Percentiles rank a stretch among this genome's conserved stretches.
Conservation (phyloP, 345 rosid species). For the Gynandropsis gynandra region DNA sequence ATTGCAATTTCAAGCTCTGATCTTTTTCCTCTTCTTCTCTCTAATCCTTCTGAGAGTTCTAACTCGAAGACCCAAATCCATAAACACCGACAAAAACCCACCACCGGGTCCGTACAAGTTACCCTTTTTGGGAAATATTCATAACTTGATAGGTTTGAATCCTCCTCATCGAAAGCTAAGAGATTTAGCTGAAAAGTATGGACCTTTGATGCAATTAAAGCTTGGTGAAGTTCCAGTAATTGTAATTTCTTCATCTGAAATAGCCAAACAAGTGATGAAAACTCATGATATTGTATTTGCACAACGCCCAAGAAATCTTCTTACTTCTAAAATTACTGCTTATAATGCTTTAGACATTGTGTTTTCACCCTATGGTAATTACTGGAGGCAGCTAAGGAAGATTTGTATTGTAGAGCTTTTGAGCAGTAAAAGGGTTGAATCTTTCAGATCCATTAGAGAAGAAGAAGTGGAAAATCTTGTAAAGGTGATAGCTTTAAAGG, state of each 20-base stretch:
- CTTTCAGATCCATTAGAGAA: constrained; percentile 26
- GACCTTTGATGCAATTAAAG: constrained; percentile 32
- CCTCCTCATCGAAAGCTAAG: constrained; percentile 36
- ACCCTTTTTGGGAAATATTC: constrained; percentile 31
- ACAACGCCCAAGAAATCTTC: constrained; percentile 21
- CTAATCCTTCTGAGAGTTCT: no score
- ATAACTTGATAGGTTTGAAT: constrained; percentile 20
- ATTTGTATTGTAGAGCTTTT: constrained; percentile 3
- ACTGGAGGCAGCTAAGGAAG: constrained; percentile 13
- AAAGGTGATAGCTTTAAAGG: constrained; percentile 7
- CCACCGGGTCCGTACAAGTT: constrained; percentile 30
- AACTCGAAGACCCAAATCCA: background rate
- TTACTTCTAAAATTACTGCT: background rate
- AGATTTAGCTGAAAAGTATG: constrained; percentile 24
- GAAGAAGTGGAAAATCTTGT: constrained; percentile 22
- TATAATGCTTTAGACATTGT: constrained; percentile 8
- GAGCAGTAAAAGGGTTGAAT: constrained; percentile 2
- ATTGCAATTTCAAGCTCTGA: no score
- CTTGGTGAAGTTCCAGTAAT: constrained; percentile 28
- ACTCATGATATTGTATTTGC: constrained; percentile 29
- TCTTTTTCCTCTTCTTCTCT: no score
- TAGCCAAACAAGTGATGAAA: constrained; percentile 25
- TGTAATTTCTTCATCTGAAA: constrained; percentile 27
- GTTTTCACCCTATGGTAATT: background rate
- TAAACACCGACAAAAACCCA: background rate